Evolutionary conservation across 2,329 filamentous ascomycete species (phyloP), one percentile per base, ranked within the genome.

Genomic region (Colletotrichum sp.): DNA sequence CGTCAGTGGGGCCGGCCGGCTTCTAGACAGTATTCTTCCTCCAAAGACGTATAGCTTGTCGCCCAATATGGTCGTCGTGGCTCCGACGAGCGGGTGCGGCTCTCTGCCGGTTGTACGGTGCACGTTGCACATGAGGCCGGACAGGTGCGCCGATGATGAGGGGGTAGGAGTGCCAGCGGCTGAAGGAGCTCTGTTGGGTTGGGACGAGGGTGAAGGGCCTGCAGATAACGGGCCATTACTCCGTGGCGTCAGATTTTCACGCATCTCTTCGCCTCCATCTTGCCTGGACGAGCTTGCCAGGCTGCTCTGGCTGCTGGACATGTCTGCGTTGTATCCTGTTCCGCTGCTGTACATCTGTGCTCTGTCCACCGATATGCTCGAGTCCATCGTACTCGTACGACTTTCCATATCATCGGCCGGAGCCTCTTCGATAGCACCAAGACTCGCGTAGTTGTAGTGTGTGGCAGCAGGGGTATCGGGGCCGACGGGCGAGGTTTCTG

Each of bases 31-130:
- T 79, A 98, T 92, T 69, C 96, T 91, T 9, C 97, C 97, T 63
- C 97, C 97, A 87, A 99, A 99, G 5, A 99, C 96, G 83, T 98
- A 99, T 26, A 99, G 89, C 84, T 98, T 98, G 85, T 99, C 97
- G 32, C 96, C 97, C 2, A 99, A 85, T 64, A 99, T 95, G 0
- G 97, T 99, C 0, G 97, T 99, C 0, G 97, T 98, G 7, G 97
- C 96, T 36, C 97, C 97, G 1, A 99, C 97, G 4, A 99, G 88
- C 4, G 97, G 95, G 81, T 95, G 95, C 4, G 97, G 97, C 82
- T 99, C 96, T 77, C 93, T 93, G 44, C 97, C 97, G 0, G 96
- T 99, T 2, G 97, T 99, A 78, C 96, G 88, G 80, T 93, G 92
- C n/a, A 93, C 92, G 81, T 93, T 93, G 81, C 92, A 93, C 91